These are phyloP conservation scores for Leccinum rimulosum DNA, from an alignment of 768 basidiomycete genomes.

Conservation along the genomic window DNA sequence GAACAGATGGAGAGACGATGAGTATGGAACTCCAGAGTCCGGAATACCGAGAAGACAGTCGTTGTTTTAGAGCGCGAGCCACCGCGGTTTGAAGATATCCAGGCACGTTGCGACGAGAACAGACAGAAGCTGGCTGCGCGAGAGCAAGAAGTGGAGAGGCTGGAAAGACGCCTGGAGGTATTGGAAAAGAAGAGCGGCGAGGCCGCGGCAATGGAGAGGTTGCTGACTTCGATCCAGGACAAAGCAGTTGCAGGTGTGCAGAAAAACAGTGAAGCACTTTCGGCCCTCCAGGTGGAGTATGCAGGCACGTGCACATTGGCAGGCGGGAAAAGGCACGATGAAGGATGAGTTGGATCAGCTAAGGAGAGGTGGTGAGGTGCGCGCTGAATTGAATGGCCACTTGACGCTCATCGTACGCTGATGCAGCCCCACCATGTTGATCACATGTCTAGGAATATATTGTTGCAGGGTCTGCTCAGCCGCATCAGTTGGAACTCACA, in stretches of 20 bases:
- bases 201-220: conserved; percentile 39
- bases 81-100: conserved; percentile 47
- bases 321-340: conserved; percentile 17
- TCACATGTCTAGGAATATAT: conserved; percentile 46
- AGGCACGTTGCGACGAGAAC: conserved; percentile 44
- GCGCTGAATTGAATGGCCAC: conserved; percentile 50
- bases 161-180: conserved; percentile 43
- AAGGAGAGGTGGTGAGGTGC: conserved; percentile 38
- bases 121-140: conserved; percentile 37
- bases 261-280: conserved; percentile 41
- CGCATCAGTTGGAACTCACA: conserved; percentile 47
- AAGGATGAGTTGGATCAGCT: conserved; percentile 51
- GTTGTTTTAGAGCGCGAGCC: conserved; percentile 54
- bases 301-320: conserved; percentile 35
- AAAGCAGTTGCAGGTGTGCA: conserved; percentile 38
- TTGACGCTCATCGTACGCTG: conserved; percentile 30
- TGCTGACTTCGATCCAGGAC: conserved; percentile 35
- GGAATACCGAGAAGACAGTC: conserved; percentile 61
- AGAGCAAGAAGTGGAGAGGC: conserved; percentile 34
- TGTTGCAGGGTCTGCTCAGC: conserved; percentile 45
- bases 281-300: conserved; percentile 38
- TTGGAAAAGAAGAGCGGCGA: conserved; percentile 43
- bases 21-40: conserved; percentile 55
- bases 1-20: conserved; percentile 61
- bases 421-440: conserved; percentile 44